Conservation (phyloP, 78 protist genomes). For the Polysphondylium violaceum region DNA sequence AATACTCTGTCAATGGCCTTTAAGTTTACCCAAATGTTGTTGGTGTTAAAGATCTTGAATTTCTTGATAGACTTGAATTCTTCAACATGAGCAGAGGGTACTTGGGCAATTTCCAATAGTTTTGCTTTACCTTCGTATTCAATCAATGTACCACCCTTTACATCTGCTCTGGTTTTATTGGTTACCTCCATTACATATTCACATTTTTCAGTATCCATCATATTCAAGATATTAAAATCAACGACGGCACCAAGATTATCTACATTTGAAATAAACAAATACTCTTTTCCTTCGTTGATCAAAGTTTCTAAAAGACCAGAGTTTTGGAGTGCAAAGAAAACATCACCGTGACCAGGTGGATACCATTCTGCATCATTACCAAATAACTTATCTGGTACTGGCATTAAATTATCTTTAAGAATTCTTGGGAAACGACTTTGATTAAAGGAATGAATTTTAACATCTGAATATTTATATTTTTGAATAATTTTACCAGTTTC, state of each 20-base stretch:
- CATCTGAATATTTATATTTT: slow-evolving; percentile 76
- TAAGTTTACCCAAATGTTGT: slow-evolving; percentile 97
- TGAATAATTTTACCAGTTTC: slow-evolving; percentile 86
- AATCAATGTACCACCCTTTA: slow-evolving; percentile 98
- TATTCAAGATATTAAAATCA: slow-evolving; percentile 81
- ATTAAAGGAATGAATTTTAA: slow-evolving; percentile 87
- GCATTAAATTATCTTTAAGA: slow-evolving; percentile 84
- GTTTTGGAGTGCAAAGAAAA: slow-evolving; percentile 82
- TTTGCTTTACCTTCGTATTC: slow-evolving; percentile 82
- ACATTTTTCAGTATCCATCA: slow-evolving; percentile 63
- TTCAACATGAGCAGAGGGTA: slow-evolving; percentile 87
- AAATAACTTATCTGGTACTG: slow-evolving; percentile 71
- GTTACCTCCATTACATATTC: slow-evolving; percentile 95
- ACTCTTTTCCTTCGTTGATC: slow-evolving; percentile 88
- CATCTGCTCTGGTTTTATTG: slow-evolving; percentile 96
- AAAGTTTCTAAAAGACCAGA: slow-evolving; percentile 88
- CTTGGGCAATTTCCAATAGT: slow-evolving; percentile 97
- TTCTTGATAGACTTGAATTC: slow-evolving; percentile 96
- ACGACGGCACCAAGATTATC: slow-evolving; percentile 99
- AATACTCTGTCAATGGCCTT: slow-evolving; percentile 86
- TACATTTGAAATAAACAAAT: slow-evolving; percentile 96
- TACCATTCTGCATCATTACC: slow-evolving; percentile 88
- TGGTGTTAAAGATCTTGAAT: slow-evolving; percentile 98
- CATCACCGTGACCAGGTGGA: slow-evolving; percentile 99
- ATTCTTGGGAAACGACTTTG: slow-evolving; percentile 95